Base-by-base conservation (phyloP, 2,329 filamentous ascomycete species). In the Emergomyces orientalis region DNA sequence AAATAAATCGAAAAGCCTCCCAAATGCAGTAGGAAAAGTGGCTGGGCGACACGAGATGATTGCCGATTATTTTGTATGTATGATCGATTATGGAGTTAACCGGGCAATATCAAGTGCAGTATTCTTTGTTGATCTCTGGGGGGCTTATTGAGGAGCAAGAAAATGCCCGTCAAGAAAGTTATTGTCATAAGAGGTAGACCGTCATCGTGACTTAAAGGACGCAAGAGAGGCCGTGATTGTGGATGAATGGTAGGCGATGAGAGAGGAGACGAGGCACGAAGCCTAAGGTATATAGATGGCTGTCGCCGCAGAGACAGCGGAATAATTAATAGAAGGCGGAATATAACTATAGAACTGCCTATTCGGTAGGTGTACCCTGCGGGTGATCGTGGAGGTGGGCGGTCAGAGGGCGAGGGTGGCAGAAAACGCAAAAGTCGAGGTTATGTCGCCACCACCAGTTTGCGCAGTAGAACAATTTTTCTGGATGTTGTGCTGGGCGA, bases 121-220 rank as follows among this genome's bases (percentile, higher is more conserved):
- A 51, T 45, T 19, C 17, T 61, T 56, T 9, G n/a, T 19, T 14
- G 43, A 52, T 14, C 6, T 60, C n/a, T 32, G 45, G 41, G 22
- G 19, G 43, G 30, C 14, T 8, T 8, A 37, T 63, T 60, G 54
- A 56, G 64, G 67, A 63, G 62, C 65, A 65, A 68, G 64, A 65
- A 64, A 68, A 72, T 73, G 75, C 75, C 71, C 67, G 63, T 62
- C 64, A 71, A 74, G 73, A 76, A 74, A 67, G 65, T 63, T 67
- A 69, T 68, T 71, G 75, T 76, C 75, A 78, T 77, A 76, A 78
- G 73, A 75, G 73, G 67, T 65, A 74, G 67, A 65, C 68, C 70
- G 74, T 74, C 70, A 69, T 72, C 69, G 67, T 72, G 67, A 67
- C 63, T 60, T 63, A 64, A 64, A 56, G 49, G 25, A 55, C 30